Conservation (phyloP, 805 yeast genomes). For the Candida morakotiae region DNA sequence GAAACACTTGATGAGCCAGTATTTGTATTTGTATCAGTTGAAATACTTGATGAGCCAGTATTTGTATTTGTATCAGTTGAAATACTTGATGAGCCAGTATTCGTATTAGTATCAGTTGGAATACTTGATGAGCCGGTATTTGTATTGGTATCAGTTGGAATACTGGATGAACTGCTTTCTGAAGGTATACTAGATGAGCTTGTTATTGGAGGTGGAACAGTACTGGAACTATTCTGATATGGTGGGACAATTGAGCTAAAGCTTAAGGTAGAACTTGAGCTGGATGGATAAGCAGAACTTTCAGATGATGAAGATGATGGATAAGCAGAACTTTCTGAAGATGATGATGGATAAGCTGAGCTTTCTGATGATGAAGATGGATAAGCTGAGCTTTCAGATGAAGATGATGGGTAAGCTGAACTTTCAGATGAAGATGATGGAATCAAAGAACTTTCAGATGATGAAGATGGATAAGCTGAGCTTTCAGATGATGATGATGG, state of each 20-base stretch:
- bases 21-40: no score
- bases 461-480: not conserved
- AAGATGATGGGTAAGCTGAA: not conserved
- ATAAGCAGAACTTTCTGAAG: not conserved
- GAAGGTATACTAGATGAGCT: not conserved
- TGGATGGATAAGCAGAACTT: conserved; percentile 1
- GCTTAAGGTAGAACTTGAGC: not conserved
- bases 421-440: not conserved
- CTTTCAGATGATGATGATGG: not conserved
- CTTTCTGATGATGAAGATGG: not conserved
- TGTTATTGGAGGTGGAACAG: not conserved
- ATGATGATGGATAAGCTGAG: not conserved
- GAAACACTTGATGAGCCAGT: no score
- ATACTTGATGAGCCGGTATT: no score
- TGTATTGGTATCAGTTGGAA: no score
- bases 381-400: not conserved
- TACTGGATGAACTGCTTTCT: not conserved
- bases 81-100: no score
- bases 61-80: no score
- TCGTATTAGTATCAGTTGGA: no score
- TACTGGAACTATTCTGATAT: not conserved
- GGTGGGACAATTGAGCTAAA: conserved; percentile 1
- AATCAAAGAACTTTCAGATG: not conserved
- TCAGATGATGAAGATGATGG: not conserved
- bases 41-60: no score